Evolutionary conservation across 371 early-diverging fungal species (phyloP).

Genomic region (Enterocytospora artemiae): DNA sequence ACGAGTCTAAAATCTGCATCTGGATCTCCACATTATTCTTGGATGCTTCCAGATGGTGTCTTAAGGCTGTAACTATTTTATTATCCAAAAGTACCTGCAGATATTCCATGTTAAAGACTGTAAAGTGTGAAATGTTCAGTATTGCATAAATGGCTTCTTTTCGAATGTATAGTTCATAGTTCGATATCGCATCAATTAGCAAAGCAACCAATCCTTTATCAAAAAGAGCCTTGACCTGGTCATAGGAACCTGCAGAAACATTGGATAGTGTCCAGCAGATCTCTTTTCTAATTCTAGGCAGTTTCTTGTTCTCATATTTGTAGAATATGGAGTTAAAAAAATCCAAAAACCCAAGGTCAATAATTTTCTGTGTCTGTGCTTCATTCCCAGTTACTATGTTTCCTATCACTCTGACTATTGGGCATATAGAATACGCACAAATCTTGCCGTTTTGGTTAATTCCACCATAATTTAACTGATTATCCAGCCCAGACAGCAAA

Average conservation of each 20-base stretch:
- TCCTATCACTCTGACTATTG: constrained; percentile 88
- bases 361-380: constrained; percentile 79
- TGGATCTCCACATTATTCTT: constrained; percentile 69
- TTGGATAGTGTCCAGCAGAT: constrained; percentile 99
- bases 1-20: constrained; percentile 80
- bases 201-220: constrained; percentile 81
- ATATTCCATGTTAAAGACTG: constrained; percentile 26
- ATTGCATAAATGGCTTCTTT: constrained; percentile 99
- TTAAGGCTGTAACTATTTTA: constrained; percentile 80
- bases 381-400: constrained; percentile 98
- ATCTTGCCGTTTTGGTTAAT: constrained; percentile 22
- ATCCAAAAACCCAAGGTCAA: constrained; percentile 71
- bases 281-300: constrained; percentile 89
- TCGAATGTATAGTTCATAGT: constrained; percentile 84
- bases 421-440: constrained; percentile 61
- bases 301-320: constrained; percentile 65
- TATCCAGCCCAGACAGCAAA: constrained; percentile 17
- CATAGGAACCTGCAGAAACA: constrained; percentile 93
- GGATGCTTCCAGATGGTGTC: constrained; percentile 66
- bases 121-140: constrained; percentile 62
- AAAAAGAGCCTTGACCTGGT: constrained; percentile 81
- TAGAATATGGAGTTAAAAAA: constrained; percentile 62
- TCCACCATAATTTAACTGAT: constrained; percentile 4
- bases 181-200: constrained; percentile 70
- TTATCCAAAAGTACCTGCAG: constrained; percentile 69